A percentile compares a stretch with the other conserved stretches of the same genome.
phyloP scores from a whole-genome alignment of 192 early-diverging fungal genomes.

The Umbelopsis sp. region DNA sequence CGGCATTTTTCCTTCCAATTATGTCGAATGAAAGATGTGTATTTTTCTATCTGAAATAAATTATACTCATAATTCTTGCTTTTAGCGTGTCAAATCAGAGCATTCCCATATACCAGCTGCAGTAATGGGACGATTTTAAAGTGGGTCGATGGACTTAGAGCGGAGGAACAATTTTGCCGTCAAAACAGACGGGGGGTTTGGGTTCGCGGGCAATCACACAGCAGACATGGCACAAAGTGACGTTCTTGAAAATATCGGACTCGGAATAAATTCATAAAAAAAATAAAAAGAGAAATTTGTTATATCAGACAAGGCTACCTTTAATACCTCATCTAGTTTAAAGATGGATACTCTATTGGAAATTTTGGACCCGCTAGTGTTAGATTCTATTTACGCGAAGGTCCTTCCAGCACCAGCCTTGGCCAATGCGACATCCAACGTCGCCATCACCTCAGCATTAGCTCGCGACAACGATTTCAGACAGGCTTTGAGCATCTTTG shows the following conservation, averaged over 20 bases:
- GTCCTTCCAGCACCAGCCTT: slow-evolving; percentile 44
- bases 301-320: background rate
- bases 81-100: too few species aligned
- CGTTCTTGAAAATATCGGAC: background rate
- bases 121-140: background rate
- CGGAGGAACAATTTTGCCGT: slow-evolving; percentile 4
- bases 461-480: slow-evolving; percentile 69
- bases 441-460: slow-evolving; percentile 39
- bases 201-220: background rate
- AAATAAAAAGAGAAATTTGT: background rate
- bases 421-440: slow-evolving; percentile 37
- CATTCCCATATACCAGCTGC: too few species aligned
- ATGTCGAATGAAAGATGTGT: slow-evolving; percentile 33
- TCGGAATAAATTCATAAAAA: slow-evolving; percentile 8
- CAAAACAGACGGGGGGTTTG: too few species aligned
- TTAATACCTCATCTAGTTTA: slow-evolving; percentile 2
- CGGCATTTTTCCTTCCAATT: slow-evolving; percentile 54
- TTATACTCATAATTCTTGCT: background rate
- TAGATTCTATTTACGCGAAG: slow-evolving; percentile 61
- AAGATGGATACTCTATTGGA: slow-evolving; percentile 71
- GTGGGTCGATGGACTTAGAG: background rate
- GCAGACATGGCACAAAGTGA: background rate
- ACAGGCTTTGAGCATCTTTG: slow-evolving; percentile 71
- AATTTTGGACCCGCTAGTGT: slow-evolving; percentile 62
- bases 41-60: background rate